Evolutionary conservation across 257 asterid species (phyloP).

Genomic region (Solanum habrochaites): DNA sequence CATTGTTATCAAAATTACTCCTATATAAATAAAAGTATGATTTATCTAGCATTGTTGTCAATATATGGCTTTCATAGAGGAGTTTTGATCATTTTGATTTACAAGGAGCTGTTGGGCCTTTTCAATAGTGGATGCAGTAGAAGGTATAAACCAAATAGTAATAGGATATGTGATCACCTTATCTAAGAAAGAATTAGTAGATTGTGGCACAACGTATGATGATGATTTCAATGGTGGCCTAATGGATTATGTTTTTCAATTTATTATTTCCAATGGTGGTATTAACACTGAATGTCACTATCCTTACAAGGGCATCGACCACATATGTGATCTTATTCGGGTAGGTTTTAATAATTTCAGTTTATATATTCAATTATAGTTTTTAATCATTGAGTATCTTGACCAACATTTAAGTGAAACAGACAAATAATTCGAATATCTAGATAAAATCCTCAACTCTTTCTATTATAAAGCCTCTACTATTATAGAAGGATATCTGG

Average conservation of each 20-base stretch:
- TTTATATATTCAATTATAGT: background rate
- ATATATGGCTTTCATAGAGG: background rate
- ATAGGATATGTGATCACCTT: background rate
- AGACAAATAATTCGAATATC: too few species aligned
- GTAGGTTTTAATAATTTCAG: background rate
- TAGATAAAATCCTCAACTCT: too few species aligned
- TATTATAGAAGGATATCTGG: too few species aligned
- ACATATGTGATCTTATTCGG: background rate
- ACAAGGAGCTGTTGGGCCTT: slow-evolving; percentile 3
- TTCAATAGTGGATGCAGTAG: slow-evolving; percentile 8
- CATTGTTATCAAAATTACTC: too few species aligned
- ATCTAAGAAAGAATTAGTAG: slow-evolving; percentile 9
- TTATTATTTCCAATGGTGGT: slow-evolving; percentile 3
- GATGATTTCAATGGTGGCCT: slow-evolving; percentile 9
- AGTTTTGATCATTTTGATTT: background rate
- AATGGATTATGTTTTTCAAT: slow-evolving; percentile 11
- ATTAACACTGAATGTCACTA: slow-evolving; percentile 1
- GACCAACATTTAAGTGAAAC: background rate
- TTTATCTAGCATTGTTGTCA: background rate
- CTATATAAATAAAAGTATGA: background rate
- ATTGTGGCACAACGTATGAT: slow-evolving; percentile 2
- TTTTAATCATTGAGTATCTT: too few species aligned
- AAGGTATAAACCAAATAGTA: slow-evolving; percentile 10
- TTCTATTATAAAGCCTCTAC: too few species aligned
- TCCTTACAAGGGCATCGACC: background rate